Percentiles rank a stretch among this genome's conserved stretches.
phyloP scores from a whole-genome alignment of 768 basidiomycete species.

The Zangia roseola region DNA sequence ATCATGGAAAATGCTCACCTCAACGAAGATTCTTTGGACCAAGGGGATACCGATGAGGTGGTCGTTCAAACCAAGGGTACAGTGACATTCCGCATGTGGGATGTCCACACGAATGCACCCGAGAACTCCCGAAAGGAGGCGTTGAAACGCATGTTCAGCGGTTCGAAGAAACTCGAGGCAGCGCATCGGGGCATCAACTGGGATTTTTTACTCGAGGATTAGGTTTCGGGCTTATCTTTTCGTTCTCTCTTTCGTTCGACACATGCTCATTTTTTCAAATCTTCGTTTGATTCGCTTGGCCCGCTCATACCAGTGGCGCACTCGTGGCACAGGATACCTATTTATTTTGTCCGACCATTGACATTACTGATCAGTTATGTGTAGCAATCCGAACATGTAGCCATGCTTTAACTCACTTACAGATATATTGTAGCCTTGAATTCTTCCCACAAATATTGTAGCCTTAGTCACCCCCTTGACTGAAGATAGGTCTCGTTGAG shows the following conservation, averaged over 20 bases:
- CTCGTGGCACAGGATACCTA: slow-evolving; percentile 12
- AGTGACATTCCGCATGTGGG: slow-evolving; percentile 79
- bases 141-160: slow-evolving; percentile 62
- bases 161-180: slow-evolving; percentile 52
- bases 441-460: slow-evolving; percentile 17
- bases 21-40: slow-evolving; percentile 39
- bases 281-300: slow-evolving; percentile 6
- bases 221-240: slow-evolving; percentile 10
- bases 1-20: slow-evolving; percentile 54
- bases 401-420: slow-evolving; percentile 11
- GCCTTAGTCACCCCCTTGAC: slow-evolving; percentile 18
- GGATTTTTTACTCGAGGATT: slow-evolving; percentile 79
- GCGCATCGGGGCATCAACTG: slow-evolving; percentile 53
- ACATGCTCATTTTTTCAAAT: slow-evolving; percentile 11
- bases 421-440: slow-evolving; percentile 21
- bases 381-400: slow-evolving; percentile 29
- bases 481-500: neutral
- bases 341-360: slow-evolving; percentile 14
- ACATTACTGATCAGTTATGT: slow-evolving; percentile 16
- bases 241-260: slow-evolving; percentile 12
- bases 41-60: slow-evolving; percentile 56
- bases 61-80: slow-evolving; percentile 58
- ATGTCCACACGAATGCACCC: slow-evolving; percentile 61
- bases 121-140: slow-evolving; percentile 63
- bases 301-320: slow-evolving; percentile 9